A percentile compares a stretch with the other conserved stretches of the same genome.
phyloP scores from a whole-genome alignment of 2,329 filamentous ascomycete genomes.

The Metarhizium guizhouense region DNA sequence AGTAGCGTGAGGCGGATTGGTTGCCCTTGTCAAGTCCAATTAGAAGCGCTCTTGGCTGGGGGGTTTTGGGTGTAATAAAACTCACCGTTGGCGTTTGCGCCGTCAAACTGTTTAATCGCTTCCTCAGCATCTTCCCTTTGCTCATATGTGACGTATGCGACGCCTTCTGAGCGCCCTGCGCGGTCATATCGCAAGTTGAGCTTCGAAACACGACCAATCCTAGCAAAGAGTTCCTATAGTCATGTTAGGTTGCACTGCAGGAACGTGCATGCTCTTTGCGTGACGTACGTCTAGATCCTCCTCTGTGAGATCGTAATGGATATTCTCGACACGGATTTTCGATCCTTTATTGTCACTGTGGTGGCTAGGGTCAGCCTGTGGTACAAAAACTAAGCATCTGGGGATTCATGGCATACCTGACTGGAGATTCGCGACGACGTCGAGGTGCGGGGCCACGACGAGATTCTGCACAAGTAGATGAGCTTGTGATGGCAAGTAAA shows the following conservation, averaged over 20 bases:
- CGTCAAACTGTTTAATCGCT: constrained; percentile 75
- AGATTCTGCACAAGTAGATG: constrained; percentile 21
- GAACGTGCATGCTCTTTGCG: neutral
- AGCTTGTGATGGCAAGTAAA: constrained; percentile 7
- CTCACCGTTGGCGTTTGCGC: constrained; percentile 76
- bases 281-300: constrained; percentile 64
- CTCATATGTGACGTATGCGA: constrained; percentile 76
- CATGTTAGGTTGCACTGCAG: constrained; percentile 15
- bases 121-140: constrained; percentile 59
- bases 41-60: neutral
- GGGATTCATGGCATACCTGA: constrained; percentile 19
- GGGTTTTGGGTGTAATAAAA: neutral
- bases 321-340: constrained; percentile 77
- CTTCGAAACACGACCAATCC: constrained; percentile 63
- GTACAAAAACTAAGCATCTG: neutral
- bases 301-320: constrained; percentile 86
- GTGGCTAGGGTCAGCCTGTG: neutral
- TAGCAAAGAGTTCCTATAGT: constrained; percentile 64
- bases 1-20: constrained; percentile 69
- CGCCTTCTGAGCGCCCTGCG: constrained; percentile 77
- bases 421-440: constrained; percentile 34
- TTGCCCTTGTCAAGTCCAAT: constrained; percentile 46
- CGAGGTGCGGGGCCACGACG: constrained; percentile 32
- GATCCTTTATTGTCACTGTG: constrained; percentile 46
- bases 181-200: constrained; percentile 76